phyloP scores from a whole-genome alignment of 805 yeast genomes.

The Wickerhamiella qilinensis region DNA sequence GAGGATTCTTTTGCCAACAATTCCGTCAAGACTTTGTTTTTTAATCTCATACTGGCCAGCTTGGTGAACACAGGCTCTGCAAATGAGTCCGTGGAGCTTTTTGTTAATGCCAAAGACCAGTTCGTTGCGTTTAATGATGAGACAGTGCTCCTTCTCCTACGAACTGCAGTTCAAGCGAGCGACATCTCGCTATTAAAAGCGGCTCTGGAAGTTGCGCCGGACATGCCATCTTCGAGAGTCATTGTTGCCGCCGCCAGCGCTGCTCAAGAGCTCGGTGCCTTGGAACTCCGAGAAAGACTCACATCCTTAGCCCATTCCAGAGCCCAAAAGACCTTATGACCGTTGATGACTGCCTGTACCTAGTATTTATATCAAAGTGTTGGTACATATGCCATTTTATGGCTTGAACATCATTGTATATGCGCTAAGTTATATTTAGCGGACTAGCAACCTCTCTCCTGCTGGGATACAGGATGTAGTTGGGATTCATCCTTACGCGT shows the following conservation, averaged over 20 bases:
- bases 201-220: neutral
- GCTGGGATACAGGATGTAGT: too few species aligned
- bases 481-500: too few species aligned
- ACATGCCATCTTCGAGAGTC: neutral
- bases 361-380: too few species aligned
- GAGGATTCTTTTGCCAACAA: conserved; percentile 6
- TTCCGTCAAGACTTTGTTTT: conserved; percentile 12
- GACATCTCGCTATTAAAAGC: neutral
- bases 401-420: too few species aligned
- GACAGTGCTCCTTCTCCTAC: neutral
- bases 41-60: conserved; percentile 12
- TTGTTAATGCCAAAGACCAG: neutral
- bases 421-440: too few species aligned
- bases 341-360: too few species aligned
- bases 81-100: neutral
- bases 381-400: too few species aligned
- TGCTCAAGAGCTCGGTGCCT: too few species aligned
- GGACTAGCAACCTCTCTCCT: too few species aligned
- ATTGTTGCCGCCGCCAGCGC: neutral
- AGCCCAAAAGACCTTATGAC: too few species aligned
- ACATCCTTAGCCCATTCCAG: too few species aligned
- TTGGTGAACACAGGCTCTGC: neutral
- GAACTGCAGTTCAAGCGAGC: neutral
- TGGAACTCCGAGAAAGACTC: too few species aligned
- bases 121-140: neutral